Evolutionary conservation across 345 rosid species (phyloP).

Genomic region (Pistacia atlantica): DNA sequence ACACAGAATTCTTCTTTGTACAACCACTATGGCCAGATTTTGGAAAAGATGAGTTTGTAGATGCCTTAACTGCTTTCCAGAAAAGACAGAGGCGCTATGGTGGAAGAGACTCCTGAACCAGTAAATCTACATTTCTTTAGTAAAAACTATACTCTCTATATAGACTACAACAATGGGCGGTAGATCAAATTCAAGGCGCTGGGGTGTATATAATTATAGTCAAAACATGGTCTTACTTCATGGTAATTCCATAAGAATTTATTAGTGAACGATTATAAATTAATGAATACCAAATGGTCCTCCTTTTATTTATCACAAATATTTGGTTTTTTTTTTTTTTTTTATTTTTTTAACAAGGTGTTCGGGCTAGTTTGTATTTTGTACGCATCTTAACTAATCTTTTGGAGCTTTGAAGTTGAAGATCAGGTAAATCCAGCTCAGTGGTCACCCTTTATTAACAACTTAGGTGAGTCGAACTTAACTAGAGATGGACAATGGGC

Average conservation of each 20-base stretch:
- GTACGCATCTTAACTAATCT: too few relatives aligned
- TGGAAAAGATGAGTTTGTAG: conserved; percentile 52
- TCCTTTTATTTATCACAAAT: too few relatives aligned
- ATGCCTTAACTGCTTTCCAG: conserved; percentile 67
- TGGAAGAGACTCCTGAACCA: conserved; percentile 34
- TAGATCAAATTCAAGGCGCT: neutral
- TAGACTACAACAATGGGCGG: neutral
- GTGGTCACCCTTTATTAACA: too few relatives aligned
- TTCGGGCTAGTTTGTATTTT: too few relatives aligned
- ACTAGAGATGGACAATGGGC: too few relatives aligned
- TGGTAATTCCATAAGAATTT: neutral
- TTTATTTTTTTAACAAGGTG: too few relatives aligned
- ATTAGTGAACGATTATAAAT: too few relatives aligned
- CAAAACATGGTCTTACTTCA: neutral
- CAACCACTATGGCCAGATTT: conserved; percentile 84
- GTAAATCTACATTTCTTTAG: neutral
- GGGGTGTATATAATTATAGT: neutral
- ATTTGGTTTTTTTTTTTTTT: too few relatives aligned
- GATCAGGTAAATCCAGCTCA: too few relatives aligned
- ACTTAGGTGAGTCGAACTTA: too few relatives aligned
- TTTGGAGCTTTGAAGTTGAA: too few relatives aligned
- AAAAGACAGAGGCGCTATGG: conserved; percentile 77
- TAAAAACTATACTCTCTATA: neutral
- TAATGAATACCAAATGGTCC: too few relatives aligned
- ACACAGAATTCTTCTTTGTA: conserved; percentile 74